phyloP scores from a whole-genome alignment of 2,329 filamentous ascomycete species.

The Aspergillus persii region DNA sequence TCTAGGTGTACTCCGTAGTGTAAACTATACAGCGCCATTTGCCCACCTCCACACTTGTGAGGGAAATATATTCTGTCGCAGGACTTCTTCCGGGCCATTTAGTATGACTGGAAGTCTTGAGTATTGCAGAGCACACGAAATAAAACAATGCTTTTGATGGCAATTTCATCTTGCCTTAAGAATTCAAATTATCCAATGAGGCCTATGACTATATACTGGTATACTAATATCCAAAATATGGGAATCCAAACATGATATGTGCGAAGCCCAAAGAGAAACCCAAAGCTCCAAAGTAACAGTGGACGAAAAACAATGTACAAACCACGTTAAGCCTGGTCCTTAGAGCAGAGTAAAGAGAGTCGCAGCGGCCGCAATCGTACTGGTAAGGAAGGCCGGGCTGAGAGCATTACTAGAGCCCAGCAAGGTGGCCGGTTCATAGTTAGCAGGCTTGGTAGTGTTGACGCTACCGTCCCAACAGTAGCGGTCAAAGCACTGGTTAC shows the following conservation, averaged over 20 bases:
- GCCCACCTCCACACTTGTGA: too few species aligned
- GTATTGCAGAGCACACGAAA: too few species aligned
- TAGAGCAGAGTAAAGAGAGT: neutral
- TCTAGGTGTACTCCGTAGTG: too few species aligned
- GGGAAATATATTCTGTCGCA: too few species aligned
- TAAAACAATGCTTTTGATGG: too few species aligned
- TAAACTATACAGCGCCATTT: too few species aligned
- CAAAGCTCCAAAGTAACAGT: neutral
- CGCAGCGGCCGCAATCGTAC: neutral
- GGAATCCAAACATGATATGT: neutral
- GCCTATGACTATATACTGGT: neutral
- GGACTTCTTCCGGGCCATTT: too few species aligned
- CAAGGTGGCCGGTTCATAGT: slow-evolving; percentile 43
- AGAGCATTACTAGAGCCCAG: slow-evolving; percentile 3
- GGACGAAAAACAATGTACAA: neutral
- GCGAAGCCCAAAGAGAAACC: neutral
- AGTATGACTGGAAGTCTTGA: too few species aligned
- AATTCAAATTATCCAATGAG: neutral
- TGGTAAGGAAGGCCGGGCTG: neutral
- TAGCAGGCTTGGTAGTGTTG: slow-evolving; percentile 33
- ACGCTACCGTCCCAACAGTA: slow-evolving; percentile 88
- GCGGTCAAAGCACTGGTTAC: slow-evolving; percentile 67
- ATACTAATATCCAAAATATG: neutral
- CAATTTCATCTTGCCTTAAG: too few species aligned
- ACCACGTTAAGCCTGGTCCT: neutral